Evolutionary conservation across 805 yeast genomes (phyloP).

Genomic region (Ogataea paraovalis): DNA sequence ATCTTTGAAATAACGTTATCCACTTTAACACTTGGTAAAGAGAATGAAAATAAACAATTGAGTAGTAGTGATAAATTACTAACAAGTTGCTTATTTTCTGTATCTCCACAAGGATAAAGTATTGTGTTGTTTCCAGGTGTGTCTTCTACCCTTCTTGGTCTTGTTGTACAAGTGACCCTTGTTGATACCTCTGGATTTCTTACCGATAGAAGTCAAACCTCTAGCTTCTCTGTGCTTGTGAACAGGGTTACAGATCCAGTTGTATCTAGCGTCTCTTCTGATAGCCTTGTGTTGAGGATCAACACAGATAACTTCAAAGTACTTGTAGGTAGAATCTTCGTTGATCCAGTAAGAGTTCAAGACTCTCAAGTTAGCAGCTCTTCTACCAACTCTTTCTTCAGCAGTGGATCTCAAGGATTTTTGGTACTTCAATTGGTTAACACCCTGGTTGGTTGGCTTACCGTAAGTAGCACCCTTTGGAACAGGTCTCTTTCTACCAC

Average conservation of each 20-base stretch:
- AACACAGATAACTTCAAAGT: constrained; percentile 95
- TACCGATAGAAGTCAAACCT: constrained; percentile 97
- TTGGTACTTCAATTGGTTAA: constrained; percentile 98
- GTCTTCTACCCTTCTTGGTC: constrained; percentile 97
- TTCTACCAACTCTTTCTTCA: constrained; percentile 99
- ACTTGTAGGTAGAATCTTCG: constrained; percentile 99
- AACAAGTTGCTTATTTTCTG: constrained; percentile 63
- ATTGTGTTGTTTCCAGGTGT: constrained; percentile 99
- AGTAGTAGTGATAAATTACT: background rate
- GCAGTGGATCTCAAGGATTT: constrained; percentile 97
- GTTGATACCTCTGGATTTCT: constrained; percentile 99
- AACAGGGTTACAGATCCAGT: constrained; percentile 99
- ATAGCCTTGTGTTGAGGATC: constrained; percentile 98
- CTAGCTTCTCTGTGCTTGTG: constrained; percentile 99
- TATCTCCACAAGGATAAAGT: constrained; percentile 99
- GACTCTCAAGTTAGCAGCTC: constrained; percentile 98
- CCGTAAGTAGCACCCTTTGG: constrained; percentile 99
- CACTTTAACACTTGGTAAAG: background rate
- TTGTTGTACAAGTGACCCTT: constrained; percentile 99
- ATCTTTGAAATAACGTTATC: background rate
- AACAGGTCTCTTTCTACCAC: constrained; percentile 99
- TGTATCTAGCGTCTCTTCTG: constrained; percentile 97
- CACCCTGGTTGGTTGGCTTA: constrained; percentile 99
- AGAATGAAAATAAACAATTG: background rate
- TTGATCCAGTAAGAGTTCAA: constrained; percentile 99